Evolutionary conservation across 345 rosid genomes (phyloP), one percentile per base, ranked within the genome.

Genomic region (Jatropha curcas): DNA sequence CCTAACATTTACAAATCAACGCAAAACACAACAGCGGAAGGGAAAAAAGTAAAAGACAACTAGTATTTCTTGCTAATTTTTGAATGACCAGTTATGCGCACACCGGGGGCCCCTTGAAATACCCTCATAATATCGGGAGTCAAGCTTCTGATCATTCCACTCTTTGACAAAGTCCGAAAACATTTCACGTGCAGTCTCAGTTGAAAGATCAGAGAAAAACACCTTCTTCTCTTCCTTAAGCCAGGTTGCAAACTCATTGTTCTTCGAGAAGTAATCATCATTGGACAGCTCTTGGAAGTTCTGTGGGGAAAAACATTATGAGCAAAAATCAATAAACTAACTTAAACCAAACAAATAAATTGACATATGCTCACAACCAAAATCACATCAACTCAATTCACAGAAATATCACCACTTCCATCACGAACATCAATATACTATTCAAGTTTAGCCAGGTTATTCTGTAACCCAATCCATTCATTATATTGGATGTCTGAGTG

Each of bases 171-270:
- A 92, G 71, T 82, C 86, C 0, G 82, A 55, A 70, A 92, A 94
- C 78, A 87, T 69, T 50, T 83, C 79, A 0, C 90, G 83, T 20
- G 98, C 93, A 63, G 95, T 77, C 76, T 90, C 94, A 0, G 98
- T 84, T 0, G 91, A 90, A 71, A 94, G 95, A 39, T 94, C 95
- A 2, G 93, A 88, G 79, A 94, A 94, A 76, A 88, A 94, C 28
- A 84, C 62, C n/a, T 77, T 76, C 45, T 86, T 92, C 81, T 92
- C 82, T 71, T 94, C 98, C 85, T 82, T 88, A 71, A 94, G 85
- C 98, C 97, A 94, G 50, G 95, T 87, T 17, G 97, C 86, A 67
- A 92, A 94, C 82, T 94, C 98, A 5, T 89, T 92, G 62, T 89
- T 94, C 88, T 92, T 94, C 7, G 88, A 77, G 81, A 88, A 92